Conservation (phyloP, 305 asterid species). For the Solanum hybrid region DNA sequence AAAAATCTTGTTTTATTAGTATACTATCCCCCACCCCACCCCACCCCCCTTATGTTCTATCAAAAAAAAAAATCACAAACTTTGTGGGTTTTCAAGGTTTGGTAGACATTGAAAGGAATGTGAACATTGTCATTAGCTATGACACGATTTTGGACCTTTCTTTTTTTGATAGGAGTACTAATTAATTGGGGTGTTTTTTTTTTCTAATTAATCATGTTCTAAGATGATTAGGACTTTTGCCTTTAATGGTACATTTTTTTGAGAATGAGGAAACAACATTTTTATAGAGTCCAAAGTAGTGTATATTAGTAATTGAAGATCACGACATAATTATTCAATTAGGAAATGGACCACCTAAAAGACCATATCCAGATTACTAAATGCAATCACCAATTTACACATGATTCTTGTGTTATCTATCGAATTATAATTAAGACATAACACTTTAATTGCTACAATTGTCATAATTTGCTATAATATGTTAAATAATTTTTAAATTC, state of each 20-base stretch:
- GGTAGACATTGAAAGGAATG: conserved; percentile 29
- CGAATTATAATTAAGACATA: not conserved
- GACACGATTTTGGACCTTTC: not conserved
- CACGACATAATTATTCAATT: not conserved
- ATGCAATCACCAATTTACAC: not conserved
- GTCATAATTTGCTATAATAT: not conserved
- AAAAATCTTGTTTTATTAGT: not conserved
- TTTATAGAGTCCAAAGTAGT: not conserved
- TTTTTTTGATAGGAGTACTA: not conserved
- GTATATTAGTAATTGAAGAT: not conserved
- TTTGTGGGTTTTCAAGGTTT: conserved; percentile 27
- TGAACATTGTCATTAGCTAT: conserved; percentile 5
- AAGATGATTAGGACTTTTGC: not conserved
- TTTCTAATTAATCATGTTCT: not conserved
- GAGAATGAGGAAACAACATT: not conserved
- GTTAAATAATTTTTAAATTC: not conserved
- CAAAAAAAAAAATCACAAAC: not conserved
- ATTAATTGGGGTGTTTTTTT: not conserved
- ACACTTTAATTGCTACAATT: not conserved
- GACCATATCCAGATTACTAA: not conserved
- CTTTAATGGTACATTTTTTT: not conserved
- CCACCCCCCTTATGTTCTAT: not conserved
- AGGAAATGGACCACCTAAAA: not conserved
- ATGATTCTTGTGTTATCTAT: not conserved
- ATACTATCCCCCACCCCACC: not conserved